phyloP scores from a whole-genome alignment of 768 basidiomycete species.

The Tubosaeta brunneosetosa region DNA sequence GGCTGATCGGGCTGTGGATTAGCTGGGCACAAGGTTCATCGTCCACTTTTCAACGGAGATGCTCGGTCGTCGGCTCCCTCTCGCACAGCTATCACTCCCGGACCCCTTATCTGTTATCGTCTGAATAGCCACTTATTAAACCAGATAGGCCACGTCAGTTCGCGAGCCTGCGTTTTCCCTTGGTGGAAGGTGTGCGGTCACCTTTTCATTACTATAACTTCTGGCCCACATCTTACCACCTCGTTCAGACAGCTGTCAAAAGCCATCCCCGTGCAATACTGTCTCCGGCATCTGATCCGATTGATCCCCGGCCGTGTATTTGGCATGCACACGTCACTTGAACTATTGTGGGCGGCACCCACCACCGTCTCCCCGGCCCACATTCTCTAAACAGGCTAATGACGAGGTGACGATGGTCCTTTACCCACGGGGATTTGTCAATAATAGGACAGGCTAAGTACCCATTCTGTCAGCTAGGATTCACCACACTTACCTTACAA shows the following conservation, averaged over 20 bases:
- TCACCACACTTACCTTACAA: constrained; percentile 1
- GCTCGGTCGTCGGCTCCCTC: not conserved
- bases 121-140: not conserved
- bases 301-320: constrained; percentile 14
- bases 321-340: constrained; percentile 11
- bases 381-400: constrained; percentile 10
- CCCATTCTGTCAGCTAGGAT: constrained; percentile 1
- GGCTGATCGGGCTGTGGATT: not conserved
- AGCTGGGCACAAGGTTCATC: not conserved
- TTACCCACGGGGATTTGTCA: constrained; percentile 4
- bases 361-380: not conserved
- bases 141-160: not conserved
- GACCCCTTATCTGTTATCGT: constrained; percentile 1
- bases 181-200: not conserved
- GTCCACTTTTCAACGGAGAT: not conserved
- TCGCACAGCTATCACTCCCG: not conserved
- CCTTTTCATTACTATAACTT: not conserved
- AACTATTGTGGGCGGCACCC: not conserved
- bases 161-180: not conserved
- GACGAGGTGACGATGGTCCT: constrained; percentile 25
- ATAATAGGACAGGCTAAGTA: not conserved
- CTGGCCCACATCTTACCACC: not conserved
- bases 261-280: not conserved
- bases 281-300: constrained; percentile 15
- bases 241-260: not conserved